phyloP scores from a whole-genome alignment of 1,139 yeast species.

The Pichia kudriavzevii region DNA sequence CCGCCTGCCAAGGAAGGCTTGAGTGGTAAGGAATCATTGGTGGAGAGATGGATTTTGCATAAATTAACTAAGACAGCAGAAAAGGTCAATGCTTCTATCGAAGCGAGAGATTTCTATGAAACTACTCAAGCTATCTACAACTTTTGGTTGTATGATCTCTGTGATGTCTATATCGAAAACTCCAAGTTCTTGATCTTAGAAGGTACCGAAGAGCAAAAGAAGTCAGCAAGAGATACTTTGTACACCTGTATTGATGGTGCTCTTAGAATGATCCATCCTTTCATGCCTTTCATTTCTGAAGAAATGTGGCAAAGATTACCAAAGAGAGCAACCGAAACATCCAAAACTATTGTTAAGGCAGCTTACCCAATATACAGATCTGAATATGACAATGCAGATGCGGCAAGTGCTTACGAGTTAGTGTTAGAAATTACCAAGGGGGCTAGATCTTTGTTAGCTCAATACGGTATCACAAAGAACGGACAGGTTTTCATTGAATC shows the following conservation, averaged over 20 bases:
- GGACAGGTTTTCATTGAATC: conserved; percentile 82
- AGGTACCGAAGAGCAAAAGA: conserved; percentile 77
- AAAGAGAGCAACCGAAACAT: conserved; percentile 64
- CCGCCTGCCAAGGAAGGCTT: conserved; percentile 61
- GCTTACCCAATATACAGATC: conserved; percentile 61
- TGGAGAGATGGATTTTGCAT: conserved; percentile 94
- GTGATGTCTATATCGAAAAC: conserved; percentile 97
- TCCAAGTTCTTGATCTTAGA: conserved; percentile 87
- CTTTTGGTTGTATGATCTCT: conserved; percentile 89
- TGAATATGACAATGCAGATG: conserved; percentile 54
- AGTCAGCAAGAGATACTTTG: conserved; percentile 87
- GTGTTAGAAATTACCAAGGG: conserved; percentile 82
- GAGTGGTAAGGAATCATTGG: conserved; percentile 82
- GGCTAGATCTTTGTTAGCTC: conserved; percentile 86
- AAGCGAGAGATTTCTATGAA: conserved; percentile 80
- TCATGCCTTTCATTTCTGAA: conserved; percentile 95
- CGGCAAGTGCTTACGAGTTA: conserved; percentile 71
- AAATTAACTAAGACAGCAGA: conserved; percentile 68
- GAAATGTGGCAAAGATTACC: conserved; percentile 99
- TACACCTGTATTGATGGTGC: conserved; percentile 92
- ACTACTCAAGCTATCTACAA: conserved; percentile 83
- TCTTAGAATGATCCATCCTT: conserved; percentile 87
- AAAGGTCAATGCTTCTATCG: conserved; percentile 58
- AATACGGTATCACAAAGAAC: conserved; percentile 79
- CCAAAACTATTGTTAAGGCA: conserved; percentile 73